phyloP scores from a whole-genome alignment of 345 rosid genomes.

The Pistacia atlantica region DNA sequence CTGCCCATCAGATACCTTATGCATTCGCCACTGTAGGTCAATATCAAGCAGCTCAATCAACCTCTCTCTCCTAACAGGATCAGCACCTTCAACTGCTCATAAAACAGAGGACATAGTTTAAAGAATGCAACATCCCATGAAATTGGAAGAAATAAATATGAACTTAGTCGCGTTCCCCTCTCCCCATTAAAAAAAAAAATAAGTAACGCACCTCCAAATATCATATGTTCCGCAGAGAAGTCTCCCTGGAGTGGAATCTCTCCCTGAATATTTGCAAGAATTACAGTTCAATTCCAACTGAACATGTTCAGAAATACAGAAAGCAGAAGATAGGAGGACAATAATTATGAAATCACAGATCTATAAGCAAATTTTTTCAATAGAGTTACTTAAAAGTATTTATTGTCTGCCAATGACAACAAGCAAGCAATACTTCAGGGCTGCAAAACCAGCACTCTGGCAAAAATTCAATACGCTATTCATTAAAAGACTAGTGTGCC shows the following conservation, averaged over 20 bases:
- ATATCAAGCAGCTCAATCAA: conserved; percentile 94
- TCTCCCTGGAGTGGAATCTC: conserved; percentile 96
- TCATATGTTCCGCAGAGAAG: conserved; percentile 95
- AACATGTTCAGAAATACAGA: neutral
- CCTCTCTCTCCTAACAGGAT: conserved; percentile 81
- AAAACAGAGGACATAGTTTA: conserved; percentile 1
- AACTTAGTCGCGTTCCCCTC: neutral
- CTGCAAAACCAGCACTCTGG: too few species aligned
- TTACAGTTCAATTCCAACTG: neutral
- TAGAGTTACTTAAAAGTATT: neutral
- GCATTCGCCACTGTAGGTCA: conserved; percentile 96
- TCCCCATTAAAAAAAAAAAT: neutral
- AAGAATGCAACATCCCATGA: neutral
- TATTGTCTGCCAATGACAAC: neutral
- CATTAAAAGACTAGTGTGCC: too few species aligned
- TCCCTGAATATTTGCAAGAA: conserved; percentile 56
- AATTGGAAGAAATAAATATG: neutral
- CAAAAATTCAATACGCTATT: too few species aligned
- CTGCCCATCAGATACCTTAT: conserved; percentile 98
- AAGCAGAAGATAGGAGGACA: conserved; percentile 12
- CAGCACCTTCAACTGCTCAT: conserved; percentile 82
- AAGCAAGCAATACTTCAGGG: neutral
- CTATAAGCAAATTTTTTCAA: neutral
- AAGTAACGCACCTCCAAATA: conserved; percentile 73
- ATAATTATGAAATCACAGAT: neutral